Evolutionary conservation across 495 filamentous ascomycete genomes (phyloP), one percentile per base, ranked within the genome.

Genomic region (Hyphodiscus hymeniophilus): DNA sequence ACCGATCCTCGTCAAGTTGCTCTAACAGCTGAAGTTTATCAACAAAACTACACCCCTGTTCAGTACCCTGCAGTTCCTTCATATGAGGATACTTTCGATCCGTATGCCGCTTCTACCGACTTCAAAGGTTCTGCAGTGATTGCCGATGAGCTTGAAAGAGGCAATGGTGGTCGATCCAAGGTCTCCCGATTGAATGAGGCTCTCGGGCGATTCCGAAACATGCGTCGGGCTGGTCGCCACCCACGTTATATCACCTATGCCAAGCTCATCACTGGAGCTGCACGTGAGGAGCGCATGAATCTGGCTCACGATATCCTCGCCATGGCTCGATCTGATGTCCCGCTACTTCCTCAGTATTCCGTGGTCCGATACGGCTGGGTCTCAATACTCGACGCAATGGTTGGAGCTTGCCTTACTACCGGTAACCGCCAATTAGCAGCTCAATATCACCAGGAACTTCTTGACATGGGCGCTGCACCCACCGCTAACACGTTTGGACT

Each of bases 401-500:
- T 97, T 49, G 87, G 88, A 56, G 88, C 90, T 15, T 94, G 87
- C 57, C 78, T 98, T 45, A 90, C 80, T 11, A 72, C 87, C 31
- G 90, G 90, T 47, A 81, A 89, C 47, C 84, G 89, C 24, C 67
- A 70, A 32, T 66, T 86, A 45, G 94, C 92, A 48, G 79, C 82
- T 53, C 78, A 85, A 54, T 96, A 84, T 66, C 92, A 97, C 66
- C 80, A 89, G 58, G 88, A 98, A 57, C 76, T 98, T 48, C 75
- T 88, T 4, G 79, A 85, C 32, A 86, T 95, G 70, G 89, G 91
- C 40, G 78, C 81, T 55, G 84, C 89, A 17, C 94, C 94, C 26
- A 89, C 92, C 0, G 94, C 92, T 42, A 98, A 98, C 70, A 98
- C 92, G 8, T 98, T 91, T 54, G 92, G 92, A 41, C 76, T 97